phyloP scores from a whole-genome alignment of 108 stramenopile genomes.

The Fragilariopsis cylindrus region DNA sequence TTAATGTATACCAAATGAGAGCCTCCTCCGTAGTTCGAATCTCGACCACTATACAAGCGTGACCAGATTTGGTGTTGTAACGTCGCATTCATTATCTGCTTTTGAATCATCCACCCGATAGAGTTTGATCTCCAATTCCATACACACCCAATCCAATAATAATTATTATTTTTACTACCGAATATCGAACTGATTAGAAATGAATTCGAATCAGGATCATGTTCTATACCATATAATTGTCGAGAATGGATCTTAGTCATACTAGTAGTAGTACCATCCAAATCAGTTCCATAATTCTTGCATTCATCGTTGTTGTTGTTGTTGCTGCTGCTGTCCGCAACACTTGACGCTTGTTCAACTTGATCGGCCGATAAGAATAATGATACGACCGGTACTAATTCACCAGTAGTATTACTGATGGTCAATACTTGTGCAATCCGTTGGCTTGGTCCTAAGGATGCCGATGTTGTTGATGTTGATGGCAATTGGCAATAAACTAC shows the following conservation, averaged over 20 bases:
- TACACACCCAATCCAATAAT: conserved; percentile 30
- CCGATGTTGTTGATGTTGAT: background rate
- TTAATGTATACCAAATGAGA: conserved; percentile 23
- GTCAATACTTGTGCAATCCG: conserved; percentile 23
- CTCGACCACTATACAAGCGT: conserved; percentile 20
- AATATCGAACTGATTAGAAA: conserved; percentile 35
- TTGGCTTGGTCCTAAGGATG: background rate
- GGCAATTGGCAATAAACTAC: conserved; percentile 13
- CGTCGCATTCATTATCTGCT: background rate
- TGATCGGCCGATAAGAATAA: conserved; percentile 26
- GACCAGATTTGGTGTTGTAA: conserved; percentile 17
- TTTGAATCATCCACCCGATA: conserved; percentile 30
- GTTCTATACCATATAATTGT: conserved; percentile 14
- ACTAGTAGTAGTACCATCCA: background rate
- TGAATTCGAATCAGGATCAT: conserved; percentile 27
- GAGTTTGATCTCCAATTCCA: conserved; percentile 40
- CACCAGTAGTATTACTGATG: background rate
- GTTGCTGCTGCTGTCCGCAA: conserved; percentile 2
- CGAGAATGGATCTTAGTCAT: no score
- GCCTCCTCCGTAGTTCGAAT: conserved; percentile 8
- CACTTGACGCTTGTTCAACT: conserved; percentile 20
- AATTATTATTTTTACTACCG: background rate
- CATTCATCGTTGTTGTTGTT: conserved; percentile 1
- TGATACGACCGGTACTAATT: conserved; percentile 17
- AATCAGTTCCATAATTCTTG: conserved; percentile 1